Evolutionary conservation across 78 protist species (phyloP).

Genomic region (Dictyostelium brefeldianum): DNA sequence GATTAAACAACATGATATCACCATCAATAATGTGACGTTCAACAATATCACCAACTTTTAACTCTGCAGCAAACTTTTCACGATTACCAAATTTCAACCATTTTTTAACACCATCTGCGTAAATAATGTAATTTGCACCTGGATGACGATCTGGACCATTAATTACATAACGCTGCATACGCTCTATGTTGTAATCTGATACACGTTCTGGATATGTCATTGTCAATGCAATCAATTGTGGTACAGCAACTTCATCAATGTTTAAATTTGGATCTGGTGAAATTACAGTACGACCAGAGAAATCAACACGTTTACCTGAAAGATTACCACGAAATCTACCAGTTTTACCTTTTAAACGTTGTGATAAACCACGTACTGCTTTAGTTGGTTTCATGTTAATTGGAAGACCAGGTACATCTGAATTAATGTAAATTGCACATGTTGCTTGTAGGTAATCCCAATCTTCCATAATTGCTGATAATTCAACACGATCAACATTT

Average conservation of each 20-base stretch:
- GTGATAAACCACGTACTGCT: slow-evolving; percentile 94
- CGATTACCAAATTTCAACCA: slow-evolving; percentile 83
- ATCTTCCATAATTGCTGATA: slow-evolving; percentile 63
- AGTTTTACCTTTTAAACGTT: slow-evolving; percentile 99
- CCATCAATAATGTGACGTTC: slow-evolving; percentile 98
- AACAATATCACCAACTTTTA: slow-evolving; percentile 93
- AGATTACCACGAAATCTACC: slow-evolving; percentile 99
- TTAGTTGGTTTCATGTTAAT: slow-evolving; percentile 76
- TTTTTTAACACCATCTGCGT: slow-evolving; percentile 75
- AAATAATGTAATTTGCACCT: slow-evolving; percentile 93
- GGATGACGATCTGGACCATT: slow-evolving; percentile 93
- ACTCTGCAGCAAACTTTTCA: slow-evolving; percentile 79
- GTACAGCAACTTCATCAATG: slow-evolving; percentile 97
- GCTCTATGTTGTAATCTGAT: slow-evolving; percentile 78
- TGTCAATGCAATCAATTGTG: slow-evolving; percentile 91
- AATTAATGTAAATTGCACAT: slow-evolving; percentile 87
- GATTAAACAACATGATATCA: slow-evolving; percentile 98
- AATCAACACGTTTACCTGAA: slow-evolving; percentile 99
- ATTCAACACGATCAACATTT: slow-evolving; percentile 34
- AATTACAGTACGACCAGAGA: slow-evolving; percentile 99
- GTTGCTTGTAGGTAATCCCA: slow-evolving; percentile 95
- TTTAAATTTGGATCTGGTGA: slow-evolving; percentile 99
- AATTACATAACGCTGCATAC: slow-evolving; percentile 77
- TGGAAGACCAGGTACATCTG: slow-evolving; percentile 90
- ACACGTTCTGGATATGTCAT: slow-evolving; percentile 99